phyloP scores from a whole-genome alignment of 1,284 basidiomycete genomes.

The Cryptococcus sp. region DNA sequence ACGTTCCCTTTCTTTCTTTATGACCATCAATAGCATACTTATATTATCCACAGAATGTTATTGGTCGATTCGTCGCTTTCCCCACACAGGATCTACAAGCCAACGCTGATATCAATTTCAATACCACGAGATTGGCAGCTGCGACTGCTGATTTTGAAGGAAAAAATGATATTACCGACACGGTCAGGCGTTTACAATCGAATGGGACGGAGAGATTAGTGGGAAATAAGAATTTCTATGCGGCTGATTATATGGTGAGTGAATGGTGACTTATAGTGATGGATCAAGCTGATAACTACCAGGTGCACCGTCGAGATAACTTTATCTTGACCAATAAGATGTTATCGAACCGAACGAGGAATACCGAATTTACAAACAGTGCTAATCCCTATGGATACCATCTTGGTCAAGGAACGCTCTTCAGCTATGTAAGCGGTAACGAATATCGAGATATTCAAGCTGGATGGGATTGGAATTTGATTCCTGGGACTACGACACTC shows the following conservation, averaged over 20 bases:
- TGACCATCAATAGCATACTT: neutral
- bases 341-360: conserved; percentile 59
- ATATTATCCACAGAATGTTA: conserved; percentile 44
- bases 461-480: conserved; percentile 67
- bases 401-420: conserved; percentile 60
- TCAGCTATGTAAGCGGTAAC: conserved; percentile 59
- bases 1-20: conserved; percentile 22
- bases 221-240: conserved; percentile 64
- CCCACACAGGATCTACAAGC: conserved; percentile 60
- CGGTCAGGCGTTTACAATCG: conserved; percentile 48
- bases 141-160: conserved; percentile 41
- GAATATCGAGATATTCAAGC: conserved; percentile 66
- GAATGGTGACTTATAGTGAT: too few species aligned
- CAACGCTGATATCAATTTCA: conserved; percentile 57
- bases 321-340: conserved; percentile 62
- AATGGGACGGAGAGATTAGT: conserved; percentile 45
- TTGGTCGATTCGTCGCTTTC: conserved; percentile 62
- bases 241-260: conserved; percentile 59
- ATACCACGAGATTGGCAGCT: conserved; percentile 53
- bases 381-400: conserved; percentile 63
- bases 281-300: too few species aligned
- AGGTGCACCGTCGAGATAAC: conserved; percentile 55
- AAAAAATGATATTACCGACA: conserved; percentile 46
- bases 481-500: conserved; percentile 66
- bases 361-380: conserved; percentile 61